A percentile compares a stretch with the other conserved stretches of the same genome.
phyloP scores from a whole-genome alignment of 371 early-diverging fungal genomes.

The Gilbertella persicaria region DNA sequence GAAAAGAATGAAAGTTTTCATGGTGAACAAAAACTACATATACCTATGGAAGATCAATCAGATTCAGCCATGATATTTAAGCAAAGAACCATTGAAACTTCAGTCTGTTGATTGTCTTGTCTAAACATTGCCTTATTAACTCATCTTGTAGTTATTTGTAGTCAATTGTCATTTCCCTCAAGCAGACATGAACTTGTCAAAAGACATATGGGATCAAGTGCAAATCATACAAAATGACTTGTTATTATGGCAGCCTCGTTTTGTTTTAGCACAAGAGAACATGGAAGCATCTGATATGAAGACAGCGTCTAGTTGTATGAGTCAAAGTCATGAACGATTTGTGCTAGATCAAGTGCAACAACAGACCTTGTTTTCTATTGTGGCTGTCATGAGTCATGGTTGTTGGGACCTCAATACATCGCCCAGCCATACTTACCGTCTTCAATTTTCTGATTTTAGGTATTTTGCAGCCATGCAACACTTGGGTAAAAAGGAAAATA shows the following conservation, averaged over 20 bases:
- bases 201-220: slow-evolving; percentile 61
- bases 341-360: background rate
- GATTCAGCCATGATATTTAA: slow-evolving; percentile 66
- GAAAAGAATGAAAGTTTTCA: slow-evolving; percentile 38
- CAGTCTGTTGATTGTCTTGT: too few relatives aligned
- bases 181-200: slow-evolving; percentile 59
- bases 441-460: slow-evolving; percentile 55
- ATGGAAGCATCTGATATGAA: background rate
- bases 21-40: slow-evolving; percentile 53
- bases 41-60: slow-evolving; percentile 58
- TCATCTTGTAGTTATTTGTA: slow-evolving; percentile 50
- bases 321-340: slow-evolving; percentile 38
- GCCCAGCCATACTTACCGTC: slow-evolving; percentile 32
- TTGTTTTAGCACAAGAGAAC: slow-evolving; percentile 16
- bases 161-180: slow-evolving; percentile 70
- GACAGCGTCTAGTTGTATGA: slow-evolving; percentile 26
- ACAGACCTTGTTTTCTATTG: slow-evolving; percentile 34
- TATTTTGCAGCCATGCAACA: slow-evolving; percentile 62
- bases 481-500: slow-evolving; percentile 56
- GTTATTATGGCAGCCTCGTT: slow-evolving; percentile 63
- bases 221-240: slow-evolving; percentile 74
- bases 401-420: slow-evolving; percentile 38
- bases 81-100: slow-evolving; percentile 63
- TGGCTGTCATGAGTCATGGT: slow-evolving; percentile 43
- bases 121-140: background rate